These are phyloP conservation scores for Umbelopsis isabellina DNA, from an alignment of 192 early-diverging fungal species.

Conservation along the genomic window DNA sequence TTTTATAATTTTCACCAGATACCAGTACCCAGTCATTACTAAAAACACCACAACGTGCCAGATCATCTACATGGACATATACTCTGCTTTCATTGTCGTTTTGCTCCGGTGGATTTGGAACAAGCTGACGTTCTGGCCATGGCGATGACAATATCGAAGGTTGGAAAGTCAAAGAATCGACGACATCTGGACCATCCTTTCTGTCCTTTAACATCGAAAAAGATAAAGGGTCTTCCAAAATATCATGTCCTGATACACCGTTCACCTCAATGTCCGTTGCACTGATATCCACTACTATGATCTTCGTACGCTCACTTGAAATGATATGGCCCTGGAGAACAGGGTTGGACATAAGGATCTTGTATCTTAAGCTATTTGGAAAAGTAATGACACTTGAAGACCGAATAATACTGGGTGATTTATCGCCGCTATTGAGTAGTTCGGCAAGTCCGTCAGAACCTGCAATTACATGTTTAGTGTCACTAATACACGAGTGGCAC, in stretches of 20 bases:
- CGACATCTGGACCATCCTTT: background rate
- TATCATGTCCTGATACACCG: background rate
- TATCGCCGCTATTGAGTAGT: constrained; percentile 30
- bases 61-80: constrained; percentile 51
- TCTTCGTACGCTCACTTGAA: constrained; percentile 46
- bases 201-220: constrained; percentile 13
- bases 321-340: constrained; percentile 67
- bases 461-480: background rate
- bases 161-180: constrained; percentile 34
- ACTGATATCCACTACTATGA: constrained; percentile 51
- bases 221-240: constrained; percentile 2
- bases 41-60: constrained; percentile 55
- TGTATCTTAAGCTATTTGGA: constrained; percentile 30
- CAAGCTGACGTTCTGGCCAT: constrained; percentile 46
- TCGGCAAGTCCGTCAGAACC: constrained; percentile 35
- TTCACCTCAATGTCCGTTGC: background rate
- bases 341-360: constrained; percentile 64
- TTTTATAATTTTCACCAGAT: constrained; percentile 37
- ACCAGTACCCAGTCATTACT: constrained; percentile 66
- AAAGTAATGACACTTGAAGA: background rate
- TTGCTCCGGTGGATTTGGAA: constrained; percentile 46
- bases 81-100: constrained; percentile 58
- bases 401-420: constrained; percentile 44
- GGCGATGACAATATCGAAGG: constrained; percentile 38
- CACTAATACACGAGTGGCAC: too few species aligned